Conservation (phyloP, 192 early-diverging fungal genomes). For the Backusella psychrophila region DNA sequence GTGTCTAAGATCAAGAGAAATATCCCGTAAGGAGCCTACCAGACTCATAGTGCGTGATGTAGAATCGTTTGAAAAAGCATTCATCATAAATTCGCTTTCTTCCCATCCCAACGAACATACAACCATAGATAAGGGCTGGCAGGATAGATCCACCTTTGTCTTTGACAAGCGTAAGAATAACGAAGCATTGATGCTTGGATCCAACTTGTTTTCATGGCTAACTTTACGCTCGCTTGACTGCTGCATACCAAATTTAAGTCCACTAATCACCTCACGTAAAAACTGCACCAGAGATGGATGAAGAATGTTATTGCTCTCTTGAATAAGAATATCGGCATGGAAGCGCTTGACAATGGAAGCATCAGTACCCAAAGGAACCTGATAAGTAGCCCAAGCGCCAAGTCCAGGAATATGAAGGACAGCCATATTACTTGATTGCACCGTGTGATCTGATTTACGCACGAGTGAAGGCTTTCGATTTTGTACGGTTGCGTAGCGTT, state of each 20-base stretch:
- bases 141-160: constrained; percentile 71
- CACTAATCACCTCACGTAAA: constrained; percentile 60
- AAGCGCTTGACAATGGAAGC: constrained; percentile 31
- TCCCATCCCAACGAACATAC: constrained; percentile 64
- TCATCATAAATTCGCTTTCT: constrained; percentile 65
- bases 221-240: constrained; percentile 35
- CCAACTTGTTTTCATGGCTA: neutral
- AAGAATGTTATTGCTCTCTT: constrained; percentile 67
- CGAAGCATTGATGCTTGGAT: constrained; percentile 42
- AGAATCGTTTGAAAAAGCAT: constrained; percentile 37
- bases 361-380: constrained; percentile 41
- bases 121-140: constrained; percentile 76
- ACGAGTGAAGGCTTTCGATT: constrained; percentile 4
- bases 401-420: constrained; percentile 53
- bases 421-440: constrained; percentile 34
- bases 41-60: constrained; percentile 48
- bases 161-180: constrained; percentile 58
- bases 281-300: constrained; percentile 72
- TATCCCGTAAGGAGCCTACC: constrained; percentile 52
- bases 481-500: constrained; percentile 33
- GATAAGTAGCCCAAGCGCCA: constrained; percentile 45
- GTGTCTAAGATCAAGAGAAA: constrained; percentile 65
- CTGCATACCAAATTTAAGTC: constrained; percentile 58
- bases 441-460: constrained; percentile 14
- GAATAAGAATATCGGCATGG: constrained; percentile 63